A percentile compares a stretch with the other conserved stretches of the same genome.
Evolutionary conservation across 2,329 filamentous ascomycete species (phyloP).

Genomic region (Tetracladium maxilliforme): DNA sequence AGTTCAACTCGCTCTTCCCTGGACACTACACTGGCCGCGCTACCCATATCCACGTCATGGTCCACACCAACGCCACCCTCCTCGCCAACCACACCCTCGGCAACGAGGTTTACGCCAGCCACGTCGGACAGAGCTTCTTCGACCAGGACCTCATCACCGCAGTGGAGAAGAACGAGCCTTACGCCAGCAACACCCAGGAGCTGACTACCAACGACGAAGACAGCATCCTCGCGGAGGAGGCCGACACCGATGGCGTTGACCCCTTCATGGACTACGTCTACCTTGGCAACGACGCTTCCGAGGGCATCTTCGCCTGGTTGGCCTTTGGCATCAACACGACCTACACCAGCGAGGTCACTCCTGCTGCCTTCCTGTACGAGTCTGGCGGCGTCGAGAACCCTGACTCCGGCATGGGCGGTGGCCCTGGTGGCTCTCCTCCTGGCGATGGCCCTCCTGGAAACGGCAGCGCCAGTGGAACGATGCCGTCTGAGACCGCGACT

Average conservation of each 20-base stretch:
- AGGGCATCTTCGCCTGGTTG: slow-evolving; percentile 41
- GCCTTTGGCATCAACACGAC: slow-evolving; percentile 30
- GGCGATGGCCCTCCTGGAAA: too few relatives aligned
- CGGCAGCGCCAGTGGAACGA: too few relatives aligned
- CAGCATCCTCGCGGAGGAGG: slow-evolving; percentile 26
- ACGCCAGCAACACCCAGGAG: slow-evolving; percentile 27
- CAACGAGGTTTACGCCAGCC: slow-evolving; percentile 32
- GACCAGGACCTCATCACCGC: slow-evolving; percentile 38
- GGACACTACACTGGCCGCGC: slow-evolving; percentile 29
- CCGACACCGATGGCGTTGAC: slow-evolving; percentile 29
- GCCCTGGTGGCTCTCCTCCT: slow-evolving; percentile 5
- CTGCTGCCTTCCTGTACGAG: slow-evolving; percentile 17
- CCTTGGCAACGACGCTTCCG: slow-evolving; percentile 33
- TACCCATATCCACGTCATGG: slow-evolving; percentile 31
- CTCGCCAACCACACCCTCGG: slow-evolving; percentile 28
- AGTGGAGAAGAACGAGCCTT: slow-evolving; percentile 32
- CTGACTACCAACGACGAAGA: slow-evolving; percentile 34
- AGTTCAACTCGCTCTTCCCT: slow-evolving; percentile 25
- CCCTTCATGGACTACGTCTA: slow-evolving; percentile 42
- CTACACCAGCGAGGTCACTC: slow-evolving; percentile 8
- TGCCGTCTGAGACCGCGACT: too few relatives aligned
- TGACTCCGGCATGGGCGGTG: slow-evolving; percentile 6
- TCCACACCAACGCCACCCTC: slow-evolving; percentile 22
- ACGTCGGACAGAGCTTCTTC: slow-evolving; percentile 52
- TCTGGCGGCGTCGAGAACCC: slow-evolving; percentile 17